Evolutionary conservation across 495 filamentous ascomycete genomes (phyloP), one percentile per base, ranked within the genome.

Genomic region (Hyphodiscus hymeniophilus): DNA sequence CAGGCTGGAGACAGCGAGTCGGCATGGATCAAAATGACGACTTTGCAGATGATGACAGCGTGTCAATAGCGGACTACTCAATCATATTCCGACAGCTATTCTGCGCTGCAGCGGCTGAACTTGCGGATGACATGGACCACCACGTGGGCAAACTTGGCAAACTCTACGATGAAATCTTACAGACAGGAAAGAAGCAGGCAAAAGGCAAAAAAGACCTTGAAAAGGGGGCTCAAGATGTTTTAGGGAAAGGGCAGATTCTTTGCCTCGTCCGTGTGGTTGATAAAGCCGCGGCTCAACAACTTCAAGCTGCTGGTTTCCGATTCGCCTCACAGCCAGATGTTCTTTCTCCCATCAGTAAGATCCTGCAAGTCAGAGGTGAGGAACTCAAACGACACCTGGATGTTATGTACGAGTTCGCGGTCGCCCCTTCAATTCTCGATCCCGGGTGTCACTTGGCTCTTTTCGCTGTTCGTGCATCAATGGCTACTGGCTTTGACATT

Each of bases 51-150:
- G 58, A 70, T 2, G 59, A 68, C 45, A 63, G 69, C 10, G 43
- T 71, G 48, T 68, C 75, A 16, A 69, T 80, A 39, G 72, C 74
- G 13, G 73, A 86, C 48, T 90, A 92, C 54, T 79, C 85, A 22
- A 69, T 80, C 16, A 68, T 87, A 11, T 90, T 95, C 65, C 84
- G 87, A n/a, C 87, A 92, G 47, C 71, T 86, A 5, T 95, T 95
- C 65, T 94, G 88, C 53, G 69, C 87, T 15, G 80, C 89, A 11
- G 88, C 89, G 0, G 73, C 81, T 2, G 76, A 79, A 33, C 76
- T 95, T 11, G 85, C 89, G 8, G 67, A 74, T 2, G 70, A 76
- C 33, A 64, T 91, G 47, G 70, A 82, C 51, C 68, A 76, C 26
- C 67, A 75, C 2, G 60, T 94, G 2, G 70, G 73, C 5, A 65